These are phyloP conservation scores for Osmanthus fragrans DNA, from an alignment of 257 asterid species.

Conservation along the genomic window DNA sequence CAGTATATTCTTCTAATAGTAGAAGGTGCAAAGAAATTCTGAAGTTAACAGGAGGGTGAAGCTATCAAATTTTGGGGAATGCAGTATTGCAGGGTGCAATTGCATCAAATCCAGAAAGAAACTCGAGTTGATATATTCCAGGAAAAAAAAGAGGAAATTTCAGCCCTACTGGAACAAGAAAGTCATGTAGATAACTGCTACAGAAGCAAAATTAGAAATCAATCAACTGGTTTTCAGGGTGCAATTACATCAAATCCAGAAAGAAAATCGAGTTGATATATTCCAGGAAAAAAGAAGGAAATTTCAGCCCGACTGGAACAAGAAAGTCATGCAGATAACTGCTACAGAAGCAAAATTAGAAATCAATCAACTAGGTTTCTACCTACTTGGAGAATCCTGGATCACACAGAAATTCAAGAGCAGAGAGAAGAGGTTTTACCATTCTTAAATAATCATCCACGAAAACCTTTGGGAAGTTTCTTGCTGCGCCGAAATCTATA, in stretches of 20 bases:
- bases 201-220: not conserved
- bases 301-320: not conserved
- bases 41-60: not conserved
- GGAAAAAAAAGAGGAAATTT: not conserved
- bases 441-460: constrained; percentile 86
- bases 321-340: not conserved
- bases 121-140: not conserved
- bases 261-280: not conserved
- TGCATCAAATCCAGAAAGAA: not conserved
- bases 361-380: not conserved
- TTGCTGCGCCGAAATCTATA: constrained; percentile 97
- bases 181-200: not conserved
- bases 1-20: constrained; percentile 16
- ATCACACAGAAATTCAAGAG: constrained; percentile 1
- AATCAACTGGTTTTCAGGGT: not conserved
- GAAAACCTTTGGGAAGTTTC: constrained; percentile 78
- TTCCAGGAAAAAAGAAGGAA: not conserved
- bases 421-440: constrained; percentile 48
- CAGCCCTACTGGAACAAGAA: not conserved
- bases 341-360: not conserved
- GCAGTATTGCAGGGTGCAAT: constrained; percentile 3
- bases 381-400: not conserved
- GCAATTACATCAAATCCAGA: not conserved
- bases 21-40: not conserved
- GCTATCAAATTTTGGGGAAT: not conserved